phyloP scores from a whole-genome alignment of 257 asterid species.

The Ilex asprella region DNA sequence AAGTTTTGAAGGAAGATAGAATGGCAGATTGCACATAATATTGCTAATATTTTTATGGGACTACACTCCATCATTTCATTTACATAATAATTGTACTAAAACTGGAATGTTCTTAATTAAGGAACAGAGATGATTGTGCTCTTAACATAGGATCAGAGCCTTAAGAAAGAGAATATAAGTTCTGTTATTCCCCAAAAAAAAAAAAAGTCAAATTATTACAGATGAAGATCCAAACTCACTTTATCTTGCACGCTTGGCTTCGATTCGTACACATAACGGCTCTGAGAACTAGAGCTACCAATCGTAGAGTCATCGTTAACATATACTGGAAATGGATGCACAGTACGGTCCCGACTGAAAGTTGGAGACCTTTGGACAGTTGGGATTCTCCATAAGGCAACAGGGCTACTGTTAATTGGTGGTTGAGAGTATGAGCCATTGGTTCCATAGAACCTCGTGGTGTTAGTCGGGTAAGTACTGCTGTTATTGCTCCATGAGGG shows the following conservation, averaged over 20 bases:
- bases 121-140: no score
- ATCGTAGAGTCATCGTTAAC: slow-evolving; percentile 18
- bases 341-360: slow-evolving; percentile 19
- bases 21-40: no score
- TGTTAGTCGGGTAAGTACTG: slow-evolving; percentile 2
- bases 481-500: slow-evolving; percentile 29
- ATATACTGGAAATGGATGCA: slow-evolving; percentile 32
- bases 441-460: slow-evolving; percentile 25
- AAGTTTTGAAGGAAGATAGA: no score
- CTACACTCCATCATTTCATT: no score
- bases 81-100: no score
- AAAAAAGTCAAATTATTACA: slow-evolving; percentile 21
- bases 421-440: slow-evolving; percentile 14
- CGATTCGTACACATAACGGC: slow-evolving; percentile 36
- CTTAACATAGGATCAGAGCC: neutral
- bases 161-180: slow-evolving; percentile 10
- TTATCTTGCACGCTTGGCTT: slow-evolving; percentile 51
- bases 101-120: no score
- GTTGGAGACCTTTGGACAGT: slow-evolving; percentile 13
- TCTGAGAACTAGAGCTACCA: slow-evolving; percentile 27
- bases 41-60: no score
- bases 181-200: slow-evolving; percentile 2
- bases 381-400: slow-evolving; percentile 59
- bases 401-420: slow-evolving; percentile 59
- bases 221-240: slow-evolving; percentile 88